These are phyloP conservation scores for Mucor irregularis DNA, from an alignment of 371 early-diverging fungal genomes.

Conservation along the genomic window DNA sequence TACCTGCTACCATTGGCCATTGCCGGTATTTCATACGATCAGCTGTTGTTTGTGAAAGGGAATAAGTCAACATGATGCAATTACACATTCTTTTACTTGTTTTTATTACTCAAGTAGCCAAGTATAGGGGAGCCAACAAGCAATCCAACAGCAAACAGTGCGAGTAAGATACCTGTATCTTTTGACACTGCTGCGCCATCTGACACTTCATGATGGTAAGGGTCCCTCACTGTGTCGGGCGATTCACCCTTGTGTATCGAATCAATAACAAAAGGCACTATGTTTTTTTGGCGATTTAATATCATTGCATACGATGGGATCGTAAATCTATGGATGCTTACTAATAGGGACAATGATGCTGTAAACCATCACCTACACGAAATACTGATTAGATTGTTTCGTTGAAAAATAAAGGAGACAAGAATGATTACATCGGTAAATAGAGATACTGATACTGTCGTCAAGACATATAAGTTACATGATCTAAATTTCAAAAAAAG, in stretches of 20 bases:
- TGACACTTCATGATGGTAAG: conserved; percentile 5
- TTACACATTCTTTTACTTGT: background rate
- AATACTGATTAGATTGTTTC: background rate
- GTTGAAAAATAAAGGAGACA: background rate
- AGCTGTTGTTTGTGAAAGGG: conserved; percentile 1
- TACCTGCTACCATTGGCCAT: conserved; percentile 58
- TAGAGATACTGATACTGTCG: conserved; percentile 33
- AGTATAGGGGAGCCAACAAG: conserved; percentile 67
- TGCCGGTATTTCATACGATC: conserved; percentile 37
- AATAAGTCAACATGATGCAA: background rate
- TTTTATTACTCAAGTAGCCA: conserved; percentile 43
- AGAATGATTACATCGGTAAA: conserved; percentile 36
- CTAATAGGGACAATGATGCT: conserved; percentile 75
- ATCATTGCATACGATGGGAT: background rate
- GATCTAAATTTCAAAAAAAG: conserved; percentile 26
- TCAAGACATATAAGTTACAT: conserved; percentile 30
- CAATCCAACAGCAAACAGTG: conserved; percentile 61
- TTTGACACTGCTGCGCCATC: conserved; percentile 43
- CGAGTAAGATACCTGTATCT: conserved; percentile 71
- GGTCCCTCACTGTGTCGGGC: background rate
- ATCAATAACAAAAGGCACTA: conserved; percentile 67
- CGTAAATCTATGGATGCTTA: conserved; percentile 8
- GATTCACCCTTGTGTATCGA: conserved; percentile 32
- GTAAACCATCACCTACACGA: conserved; percentile 63
- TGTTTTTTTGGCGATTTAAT: too few species aligned